Conservation (phyloP, 208 protist species). For the Crithidia bombi region DNA sequence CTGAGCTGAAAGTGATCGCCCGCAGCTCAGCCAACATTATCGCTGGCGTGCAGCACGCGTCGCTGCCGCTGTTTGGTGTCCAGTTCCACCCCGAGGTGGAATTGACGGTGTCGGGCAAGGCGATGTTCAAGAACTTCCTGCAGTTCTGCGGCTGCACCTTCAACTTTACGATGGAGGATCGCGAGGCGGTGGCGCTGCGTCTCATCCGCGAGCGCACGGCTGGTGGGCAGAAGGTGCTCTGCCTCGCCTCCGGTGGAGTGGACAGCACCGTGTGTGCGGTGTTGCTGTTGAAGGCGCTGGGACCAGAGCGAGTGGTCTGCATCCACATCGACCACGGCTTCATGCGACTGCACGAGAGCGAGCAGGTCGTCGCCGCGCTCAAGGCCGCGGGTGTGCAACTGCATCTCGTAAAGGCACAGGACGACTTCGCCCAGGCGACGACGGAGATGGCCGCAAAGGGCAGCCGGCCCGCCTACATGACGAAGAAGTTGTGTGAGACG, state of each 20-base stretch:
- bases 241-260: slow-evolving; percentile 98
- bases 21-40: slow-evolving; percentile 77
- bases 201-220: slow-evolving; percentile 91
- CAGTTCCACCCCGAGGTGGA: slow-evolving; percentile 99
- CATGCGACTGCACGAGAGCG: slow-evolving; percentile 95
- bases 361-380: slow-evolving; percentile 84
- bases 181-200: slow-evolving; percentile 88
- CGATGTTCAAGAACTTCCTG: slow-evolving; percentile 97
- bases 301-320: slow-evolving; percentile 93
- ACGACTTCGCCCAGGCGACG: slow-evolving; percentile 82
- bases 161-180: slow-evolving; percentile 86
- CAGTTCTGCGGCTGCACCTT: slow-evolving; percentile 76
- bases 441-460: slow-evolving; percentile 71
- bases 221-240: slow-evolving; percentile 91
- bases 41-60: slow-evolving; percentile 77
- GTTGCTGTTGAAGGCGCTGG: slow-evolving; percentile 95
- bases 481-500: slow-evolving; percentile 56
- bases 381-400: slow-evolving; percentile 72
- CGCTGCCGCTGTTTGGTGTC: slow-evolving; percentile 87
- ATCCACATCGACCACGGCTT: slow-evolving; percentile 99
- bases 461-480: slow-evolving; percentile 63
- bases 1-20: slow-evolving; percentile 63
- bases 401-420: slow-evolving; percentile 65
- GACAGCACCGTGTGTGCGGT: slow-evolving; percentile 98
- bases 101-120: slow-evolving; percentile 92